Conservation (phyloP, 148 eudicot genomes). For the Arbutus unedo region DNA sequence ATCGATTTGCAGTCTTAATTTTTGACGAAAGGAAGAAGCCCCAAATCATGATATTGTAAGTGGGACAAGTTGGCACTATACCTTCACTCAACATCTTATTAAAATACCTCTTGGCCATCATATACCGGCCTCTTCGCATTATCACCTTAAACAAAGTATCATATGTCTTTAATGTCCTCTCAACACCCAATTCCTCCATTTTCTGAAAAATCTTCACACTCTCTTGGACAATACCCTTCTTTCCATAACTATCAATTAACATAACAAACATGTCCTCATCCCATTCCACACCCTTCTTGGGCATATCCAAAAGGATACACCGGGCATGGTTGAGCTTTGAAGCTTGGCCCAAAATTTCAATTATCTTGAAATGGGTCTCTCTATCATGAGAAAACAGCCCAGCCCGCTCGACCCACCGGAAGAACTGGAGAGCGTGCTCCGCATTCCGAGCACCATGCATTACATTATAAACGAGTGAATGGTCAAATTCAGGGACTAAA, state of each 20-base stretch:
- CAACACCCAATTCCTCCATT: conserved; percentile 75
- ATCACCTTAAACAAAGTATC: conserved; percentile 80
- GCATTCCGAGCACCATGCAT: conserved; percentile 49
- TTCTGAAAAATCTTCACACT: conserved; percentile 70
- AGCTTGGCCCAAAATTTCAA: conserved; percentile 62
- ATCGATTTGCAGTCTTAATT: conserved; percentile 62
- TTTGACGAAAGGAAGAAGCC: conserved; percentile 73
- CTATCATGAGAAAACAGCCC: conserved; percentile 56
- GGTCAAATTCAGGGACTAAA: conserved; percentile 64
- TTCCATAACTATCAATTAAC: conserved; percentile 79
- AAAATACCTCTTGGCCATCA: conserved; percentile 93
- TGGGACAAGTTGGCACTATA: conserved; percentile 64
- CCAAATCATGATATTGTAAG: conserved; percentile 79
- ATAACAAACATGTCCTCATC: conserved; percentile 85
- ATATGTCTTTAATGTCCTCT: conserved; percentile 55
- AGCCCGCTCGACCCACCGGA: conserved; percentile 80
- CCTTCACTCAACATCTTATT: conserved; percentile 88
- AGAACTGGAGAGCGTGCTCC: conserved; percentile 84
- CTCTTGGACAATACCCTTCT: conserved; percentile 78
- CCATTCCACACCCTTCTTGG: conserved; percentile 58
- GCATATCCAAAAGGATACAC: conserved; percentile 81
- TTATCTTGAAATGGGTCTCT: conserved; percentile 65
- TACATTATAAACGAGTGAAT: conserved; percentile 60
- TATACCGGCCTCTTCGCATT: conserved; percentile 72
- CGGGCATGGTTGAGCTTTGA: conserved; percentile 84